Percentiles rank a stretch among this genome's conserved stretches.
Evolutionary conservation across 345 rosid genomes (phyloP).

Genomic region (Populus nigra): DNA sequence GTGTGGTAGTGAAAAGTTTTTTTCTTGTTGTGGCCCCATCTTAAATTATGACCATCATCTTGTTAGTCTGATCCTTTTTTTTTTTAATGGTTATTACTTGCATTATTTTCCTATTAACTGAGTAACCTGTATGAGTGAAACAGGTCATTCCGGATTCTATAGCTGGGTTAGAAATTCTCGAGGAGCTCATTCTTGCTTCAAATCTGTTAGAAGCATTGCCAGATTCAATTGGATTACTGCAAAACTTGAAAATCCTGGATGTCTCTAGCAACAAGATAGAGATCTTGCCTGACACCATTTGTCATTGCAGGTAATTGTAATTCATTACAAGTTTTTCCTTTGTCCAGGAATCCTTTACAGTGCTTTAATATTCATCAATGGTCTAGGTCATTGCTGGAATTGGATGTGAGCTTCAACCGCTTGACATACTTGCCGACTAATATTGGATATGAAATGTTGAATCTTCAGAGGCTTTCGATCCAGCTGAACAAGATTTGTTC

Average conservation of each 20-base stretch:
- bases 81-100: background rate
- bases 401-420: slow-evolving; percentile 79
- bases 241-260: slow-evolving; percentile 61
- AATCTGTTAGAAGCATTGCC: slow-evolving; percentile 72
- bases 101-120: background rate
- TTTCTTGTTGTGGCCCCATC: background rate
- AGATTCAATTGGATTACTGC: slow-evolving; percentile 74
- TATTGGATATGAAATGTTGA: slow-evolving; percentile 63
- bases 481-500: slow-evolving; percentile 77
- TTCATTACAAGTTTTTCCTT: background rate
- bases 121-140: slow-evolving; percentile 13
- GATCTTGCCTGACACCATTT: slow-evolving; percentile 68
- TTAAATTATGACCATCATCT: background rate
- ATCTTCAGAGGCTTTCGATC: slow-evolving; percentile 55
- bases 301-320: slow-evolving; percentile 63
- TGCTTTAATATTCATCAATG: background rate
- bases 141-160: slow-evolving; percentile 89
- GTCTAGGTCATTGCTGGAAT: slow-evolving; percentile 60
- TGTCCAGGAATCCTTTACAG: background rate
- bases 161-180: slow-evolving; percentile 70
- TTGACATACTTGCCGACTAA: slow-evolving; percentile 81
- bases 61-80: background rate
- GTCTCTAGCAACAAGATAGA: slow-evolving; percentile 74
- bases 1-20: background rate
- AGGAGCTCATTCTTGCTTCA: slow-evolving; percentile 71